These are phyloP conservation scores for Euphrasia confusa DNA, from an alignment of 257 asterid species.

Conservation along the genomic window DNA sequence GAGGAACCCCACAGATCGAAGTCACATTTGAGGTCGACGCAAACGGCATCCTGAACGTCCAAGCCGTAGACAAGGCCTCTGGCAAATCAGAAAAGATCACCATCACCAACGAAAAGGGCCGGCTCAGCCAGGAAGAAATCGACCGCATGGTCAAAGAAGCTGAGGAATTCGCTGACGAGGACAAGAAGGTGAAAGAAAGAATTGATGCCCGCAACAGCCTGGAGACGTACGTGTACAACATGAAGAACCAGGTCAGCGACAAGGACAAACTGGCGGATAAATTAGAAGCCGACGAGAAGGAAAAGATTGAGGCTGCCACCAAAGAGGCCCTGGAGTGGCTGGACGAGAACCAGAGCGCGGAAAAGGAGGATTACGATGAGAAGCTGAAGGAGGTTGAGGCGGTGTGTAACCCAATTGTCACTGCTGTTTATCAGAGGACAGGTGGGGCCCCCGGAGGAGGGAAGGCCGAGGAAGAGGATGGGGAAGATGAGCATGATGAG, in stretches of 20 bases:
- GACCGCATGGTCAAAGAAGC: slow-evolving; percentile 87
- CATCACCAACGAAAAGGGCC: slow-evolving; percentile 86
- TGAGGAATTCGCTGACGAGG: slow-evolving; percentile 85
- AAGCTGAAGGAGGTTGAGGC: slow-evolving; percentile 81
- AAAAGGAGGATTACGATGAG: slow-evolving; percentile 75
- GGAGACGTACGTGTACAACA: slow-evolving; percentile 72
- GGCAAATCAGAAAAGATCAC: slow-evolving; percentile 84
- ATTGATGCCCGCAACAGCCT: slow-evolving; percentile 80
- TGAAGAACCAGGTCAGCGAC: slow-evolving; percentile 72
- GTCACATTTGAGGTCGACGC: slow-evolving; percentile 85
- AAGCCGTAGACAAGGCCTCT: slow-evolving; percentile 84
- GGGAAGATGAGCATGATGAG: slow-evolving; percentile 58
- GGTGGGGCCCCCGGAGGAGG: slow-evolving; percentile 55
- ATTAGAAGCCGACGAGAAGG: slow-evolving; percentile 66
- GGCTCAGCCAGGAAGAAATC: slow-evolving; percentile 76
- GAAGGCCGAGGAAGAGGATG: slow-evolving; percentile 40
- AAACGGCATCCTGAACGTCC: slow-evolving; percentile 73
- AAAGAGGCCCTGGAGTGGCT: slow-evolving; percentile 82
- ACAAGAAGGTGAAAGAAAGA: slow-evolving; percentile 73
- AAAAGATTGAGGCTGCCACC: slow-evolving; percentile 59
- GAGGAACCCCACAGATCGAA: slow-evolving; percentile 88
- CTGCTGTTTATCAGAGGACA: slow-evolving; percentile 70
- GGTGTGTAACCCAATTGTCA: slow-evolving; percentile 64
- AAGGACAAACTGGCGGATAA: slow-evolving; percentile 81
- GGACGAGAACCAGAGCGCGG: slow-evolving; percentile 72